A percentile compares a stretch with the other conserved stretches of the same genome.
These are phyloP conservation scores for Hydrangea macrophylla DNA, from an alignment of 148 eudicot species.

Conservation along the genomic window DNA sequence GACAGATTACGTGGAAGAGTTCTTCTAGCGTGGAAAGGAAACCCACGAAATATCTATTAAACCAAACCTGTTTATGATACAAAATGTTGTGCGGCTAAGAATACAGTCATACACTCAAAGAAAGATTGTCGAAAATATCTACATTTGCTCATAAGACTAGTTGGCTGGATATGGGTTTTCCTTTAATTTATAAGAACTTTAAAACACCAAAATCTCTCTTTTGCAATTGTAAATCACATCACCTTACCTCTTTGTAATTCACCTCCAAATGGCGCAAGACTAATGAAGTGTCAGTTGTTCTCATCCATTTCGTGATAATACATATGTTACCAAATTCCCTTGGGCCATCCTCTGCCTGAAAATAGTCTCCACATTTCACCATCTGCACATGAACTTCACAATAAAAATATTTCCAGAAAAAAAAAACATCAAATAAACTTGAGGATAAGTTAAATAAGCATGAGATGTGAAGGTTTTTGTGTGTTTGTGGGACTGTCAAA, in stretches of 20 bases:
- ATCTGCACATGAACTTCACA: slow-evolving; percentile 40
- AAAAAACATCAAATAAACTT: slow-evolving; percentile 4
- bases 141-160: neutral
- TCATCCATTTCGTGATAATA: slow-evolving; percentile 56
- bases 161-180: too few species aligned
- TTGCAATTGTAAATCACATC: neutral
- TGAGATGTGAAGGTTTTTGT: too few species aligned
- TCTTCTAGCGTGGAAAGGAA: too few species aligned
- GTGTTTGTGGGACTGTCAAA: too few species aligned
- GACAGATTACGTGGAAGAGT: too few species aligned
- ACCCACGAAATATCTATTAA: too few species aligned
- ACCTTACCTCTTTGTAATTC: slow-evolving; percentile 63
- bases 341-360: slow-evolving; percentile 89
- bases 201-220: neutral
- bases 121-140: neutral
- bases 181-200: too few species aligned
- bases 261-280: slow-evolving; percentile 76
- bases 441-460: neutral
- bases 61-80: too few species aligned
- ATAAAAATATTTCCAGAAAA: slow-evolving; percentile 1
- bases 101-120: too few species aligned
- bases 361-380: slow-evolving; percentile 89
- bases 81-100: too few species aligned
- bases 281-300: slow-evolving; percentile 57
- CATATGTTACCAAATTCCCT: slow-evolving; percentile 79